Percentiles rank a stretch among this genome's conserved stretches.
phyloP scores from a whole-genome alignment of 495 filamentous ascomycete species.

The Hypoxylon lenormandii region DNA sequence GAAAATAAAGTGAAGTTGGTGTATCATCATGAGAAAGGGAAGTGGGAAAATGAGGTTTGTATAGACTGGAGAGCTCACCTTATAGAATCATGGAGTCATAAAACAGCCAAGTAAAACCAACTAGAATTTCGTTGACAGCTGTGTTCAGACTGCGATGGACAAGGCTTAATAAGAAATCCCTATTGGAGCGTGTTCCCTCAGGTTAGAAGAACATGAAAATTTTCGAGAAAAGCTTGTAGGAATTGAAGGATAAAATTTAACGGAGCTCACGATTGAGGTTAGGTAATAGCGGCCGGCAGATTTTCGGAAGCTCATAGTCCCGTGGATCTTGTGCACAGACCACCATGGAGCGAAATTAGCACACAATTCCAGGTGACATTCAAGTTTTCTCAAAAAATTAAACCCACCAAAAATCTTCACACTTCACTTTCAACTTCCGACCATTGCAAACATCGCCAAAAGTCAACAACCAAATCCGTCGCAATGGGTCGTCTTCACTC shows the following conservation, averaged over 20 bases:
- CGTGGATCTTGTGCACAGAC: slow-evolving; percentile 4
- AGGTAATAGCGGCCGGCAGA: slow-evolving; percentile 17
- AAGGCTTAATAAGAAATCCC: too few relatives aligned
- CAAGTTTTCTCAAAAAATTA: slow-evolving; percentile 27
- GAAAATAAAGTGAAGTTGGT: slow-evolving; percentile 61
- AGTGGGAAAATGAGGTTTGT: slow-evolving; percentile 7
- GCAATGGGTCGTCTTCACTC: slow-evolving; percentile 98
- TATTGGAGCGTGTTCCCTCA: not conserved
- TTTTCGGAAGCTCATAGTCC: slow-evolving; percentile 10
- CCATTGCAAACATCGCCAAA: slow-evolving; percentile 49
- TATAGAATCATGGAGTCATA: not conserved
- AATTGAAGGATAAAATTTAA: not conserved
- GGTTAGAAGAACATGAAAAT: not conserved
- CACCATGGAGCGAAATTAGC: slow-evolving; percentile 27
- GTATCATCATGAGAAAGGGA: slow-evolving; percentile 63
- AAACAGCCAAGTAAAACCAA: too few relatives aligned
- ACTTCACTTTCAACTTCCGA: slow-evolving; percentile 38
- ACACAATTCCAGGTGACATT: slow-evolving; percentile 43
- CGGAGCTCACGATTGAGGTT: not conserved
- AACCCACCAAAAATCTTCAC: slow-evolving; percentile 31
- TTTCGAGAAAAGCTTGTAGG: slow-evolving; percentile 2
- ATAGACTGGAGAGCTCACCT: slow-evolving; percentile 29
- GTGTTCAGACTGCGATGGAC: not conserved
- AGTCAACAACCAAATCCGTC: slow-evolving; percentile 57
- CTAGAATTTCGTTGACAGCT: not conserved